phyloP scores from a whole-genome alignment of 345 rosid species.

The Acer saccharum region DNA sequence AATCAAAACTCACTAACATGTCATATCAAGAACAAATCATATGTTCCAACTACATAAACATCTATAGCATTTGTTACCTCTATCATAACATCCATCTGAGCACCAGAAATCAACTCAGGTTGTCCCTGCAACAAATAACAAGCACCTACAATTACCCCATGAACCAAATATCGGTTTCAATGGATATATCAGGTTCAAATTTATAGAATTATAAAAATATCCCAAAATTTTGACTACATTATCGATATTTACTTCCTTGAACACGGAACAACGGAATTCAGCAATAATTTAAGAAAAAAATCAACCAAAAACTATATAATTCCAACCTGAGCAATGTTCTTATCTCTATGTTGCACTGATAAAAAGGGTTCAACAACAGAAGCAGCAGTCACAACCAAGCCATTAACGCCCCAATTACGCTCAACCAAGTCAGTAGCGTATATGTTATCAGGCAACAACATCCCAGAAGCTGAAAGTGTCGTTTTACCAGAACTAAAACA shows the following conservation, averaged over 20 bases:
- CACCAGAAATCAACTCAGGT: slow-evolving; percentile 74
- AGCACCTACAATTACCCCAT: slow-evolving; percentile 15
- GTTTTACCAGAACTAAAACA: slow-evolving; percentile 71
- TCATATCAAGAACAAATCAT: slow-evolving; percentile 15
- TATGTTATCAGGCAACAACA: slow-evolving; percentile 57
- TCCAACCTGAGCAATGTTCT: slow-evolving; percentile 48
- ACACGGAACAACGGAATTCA: no score
- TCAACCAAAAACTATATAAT: background rate
- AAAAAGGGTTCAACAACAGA: slow-evolving; percentile 86
- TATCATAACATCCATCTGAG: slow-evolving; percentile 69
- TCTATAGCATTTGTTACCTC: slow-evolving; percentile 53
- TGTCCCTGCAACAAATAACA: slow-evolving; percentile 46
- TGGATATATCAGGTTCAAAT: no score
- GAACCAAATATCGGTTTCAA: background rate
- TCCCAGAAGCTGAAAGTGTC: slow-evolving; percentile 88
- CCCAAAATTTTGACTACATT: background rate
- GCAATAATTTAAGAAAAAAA: background rate
- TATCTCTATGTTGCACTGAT: slow-evolving; percentile 41
- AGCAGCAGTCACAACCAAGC: slow-evolving; percentile 73
- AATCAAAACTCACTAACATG: slow-evolving; percentile 20
- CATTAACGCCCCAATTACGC: slow-evolving; percentile 32
- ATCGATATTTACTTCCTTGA: background rate
- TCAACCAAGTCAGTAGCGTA: slow-evolving; percentile 41
- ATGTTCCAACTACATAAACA: slow-evolving; percentile 22
- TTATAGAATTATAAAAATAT: no score